These are phyloP conservation scores for Chaetomium olivaceum DNA, from an alignment of 2,329 filamentous ascomycete species.

Conservation along the genomic window DNA sequence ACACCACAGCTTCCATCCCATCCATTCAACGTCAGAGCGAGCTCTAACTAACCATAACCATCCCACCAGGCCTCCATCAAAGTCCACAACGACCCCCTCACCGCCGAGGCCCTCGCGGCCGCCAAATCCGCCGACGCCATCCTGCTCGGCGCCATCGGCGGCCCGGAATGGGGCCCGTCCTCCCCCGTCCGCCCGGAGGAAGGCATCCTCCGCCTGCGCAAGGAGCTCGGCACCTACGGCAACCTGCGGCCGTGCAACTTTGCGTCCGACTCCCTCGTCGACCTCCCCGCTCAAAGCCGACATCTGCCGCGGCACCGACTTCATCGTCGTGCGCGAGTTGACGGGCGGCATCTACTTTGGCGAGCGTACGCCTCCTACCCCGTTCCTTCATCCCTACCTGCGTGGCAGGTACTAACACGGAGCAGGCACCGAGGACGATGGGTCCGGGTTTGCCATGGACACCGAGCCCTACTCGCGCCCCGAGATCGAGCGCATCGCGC, in stretches of 20 bases:
- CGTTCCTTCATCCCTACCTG: no score
- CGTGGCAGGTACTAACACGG: no score
- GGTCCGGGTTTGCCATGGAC: slow-evolving; percentile 74
- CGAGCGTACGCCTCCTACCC: no score
- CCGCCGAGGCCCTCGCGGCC: slow-evolving; percentile 77
- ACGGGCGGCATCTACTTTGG: slow-evolving; percentile 97
- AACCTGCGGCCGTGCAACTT: slow-evolving; percentile 97
- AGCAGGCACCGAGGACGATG: slow-evolving; percentile 77
- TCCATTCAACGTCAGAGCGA: neutral
- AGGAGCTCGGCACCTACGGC: slow-evolving; percentile 90
- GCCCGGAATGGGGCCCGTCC: slow-evolving; percentile 94
- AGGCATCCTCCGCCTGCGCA: slow-evolving; percentile 85
- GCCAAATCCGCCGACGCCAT: slow-evolving; percentile 87
- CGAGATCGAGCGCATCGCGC: slow-evolving; percentile 86
- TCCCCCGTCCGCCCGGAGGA: slow-evolving; percentile 81
- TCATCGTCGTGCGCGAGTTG: slow-evolving; percentile 88
- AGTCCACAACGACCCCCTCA: slow-evolving; percentile 73
- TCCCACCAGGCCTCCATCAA: slow-evolving; percentile 78
- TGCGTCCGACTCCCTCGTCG: slow-evolving; percentile 80
- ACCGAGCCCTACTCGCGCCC: slow-evolving; percentile 80
- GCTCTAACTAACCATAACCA: slow-evolving; percentile 12
- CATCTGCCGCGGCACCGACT: slow-evolving; percentile 83
- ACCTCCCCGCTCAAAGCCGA: slow-evolving; percentile 84
- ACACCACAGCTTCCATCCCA: neutral
- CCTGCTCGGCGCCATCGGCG: slow-evolving; percentile 89